Evolutionary conservation across 495 filamentous ascomycete genomes (phyloP).

Genomic region (Xylaria venustula): DNA sequence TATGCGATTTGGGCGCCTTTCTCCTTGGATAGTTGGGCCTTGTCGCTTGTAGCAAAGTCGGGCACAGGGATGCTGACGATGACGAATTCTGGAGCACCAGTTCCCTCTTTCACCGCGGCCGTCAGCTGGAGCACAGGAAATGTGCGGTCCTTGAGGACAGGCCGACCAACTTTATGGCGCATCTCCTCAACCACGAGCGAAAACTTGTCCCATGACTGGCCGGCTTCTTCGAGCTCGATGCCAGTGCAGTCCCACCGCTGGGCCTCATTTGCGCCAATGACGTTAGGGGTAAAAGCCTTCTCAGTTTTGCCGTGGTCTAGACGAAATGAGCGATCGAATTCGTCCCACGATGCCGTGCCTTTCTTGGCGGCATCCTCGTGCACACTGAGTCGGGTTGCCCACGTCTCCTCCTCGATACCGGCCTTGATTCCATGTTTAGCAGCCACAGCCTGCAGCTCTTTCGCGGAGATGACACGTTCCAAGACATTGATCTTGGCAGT

Average conservation of each 20-base stretch:
- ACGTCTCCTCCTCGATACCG: constrained; percentile 51
- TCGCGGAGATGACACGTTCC: constrained; percentile 38
- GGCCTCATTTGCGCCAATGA: constrained; percentile 54
- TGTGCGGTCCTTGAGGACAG: constrained; percentile 51
- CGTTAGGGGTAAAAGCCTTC: constrained; percentile 67
- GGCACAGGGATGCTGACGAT: constrained; percentile 56
- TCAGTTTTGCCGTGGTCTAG: constrained; percentile 66
- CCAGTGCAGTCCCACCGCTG: constrained; percentile 52
- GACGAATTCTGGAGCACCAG: constrained; percentile 40
- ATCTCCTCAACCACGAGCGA: constrained; percentile 49
- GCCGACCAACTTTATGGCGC: constrained; percentile 50
- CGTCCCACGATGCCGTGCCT: constrained; percentile 63
- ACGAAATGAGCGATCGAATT: constrained; percentile 62
- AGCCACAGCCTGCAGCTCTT: constrained; percentile 30
- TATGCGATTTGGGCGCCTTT: constrained; percentile 49
- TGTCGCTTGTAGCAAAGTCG: constrained; percentile 33
- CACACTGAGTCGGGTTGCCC: constrained; percentile 65
- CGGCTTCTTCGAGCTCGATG: constrained; percentile 37
- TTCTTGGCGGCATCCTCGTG: constrained; percentile 53
- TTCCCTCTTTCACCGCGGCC: constrained; percentile 18
- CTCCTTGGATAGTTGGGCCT: constrained; percentile 31
- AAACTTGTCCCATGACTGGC: constrained; percentile 48
- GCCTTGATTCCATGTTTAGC: not conserved
- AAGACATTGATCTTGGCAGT: constrained; percentile 46
- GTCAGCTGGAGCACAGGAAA: constrained; percentile 55